Percentiles rank a stretch among this genome's conserved stretches.
phyloP scores from a whole-genome alignment of 345 rosid genomes.

The Arabidopsis suecica region DNA sequence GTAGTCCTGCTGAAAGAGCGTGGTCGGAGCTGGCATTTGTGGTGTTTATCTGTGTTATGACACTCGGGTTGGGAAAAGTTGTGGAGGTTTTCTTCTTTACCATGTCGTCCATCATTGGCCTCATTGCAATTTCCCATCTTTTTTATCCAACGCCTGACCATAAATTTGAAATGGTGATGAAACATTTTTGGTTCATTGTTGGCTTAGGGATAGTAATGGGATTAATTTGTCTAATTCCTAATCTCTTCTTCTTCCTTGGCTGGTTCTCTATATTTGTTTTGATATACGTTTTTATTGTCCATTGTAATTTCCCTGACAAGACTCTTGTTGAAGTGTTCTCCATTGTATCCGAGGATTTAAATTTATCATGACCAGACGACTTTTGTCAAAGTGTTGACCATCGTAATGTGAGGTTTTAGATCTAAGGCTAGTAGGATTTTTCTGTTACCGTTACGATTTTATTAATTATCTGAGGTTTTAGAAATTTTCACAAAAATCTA shows the following conservation, averaged over 20 bases:
- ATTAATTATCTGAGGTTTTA: no score
- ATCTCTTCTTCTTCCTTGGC: constrained; percentile 1
- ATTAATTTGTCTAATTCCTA: neutral
- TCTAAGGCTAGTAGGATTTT: no score
- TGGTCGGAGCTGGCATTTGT: neutral
- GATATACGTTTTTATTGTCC: constrained; percentile 1
- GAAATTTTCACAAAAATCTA: no score
- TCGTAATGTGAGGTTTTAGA: no score
- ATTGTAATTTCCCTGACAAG: constrained; percentile 24
- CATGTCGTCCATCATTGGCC: neutral
- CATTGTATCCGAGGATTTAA: neutral
- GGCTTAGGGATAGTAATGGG: neutral
- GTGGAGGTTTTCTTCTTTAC: constrained; percentile 8
- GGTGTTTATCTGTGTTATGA: constrained; percentile 1
- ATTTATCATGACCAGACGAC: no score
- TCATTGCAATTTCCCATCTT: neutral
- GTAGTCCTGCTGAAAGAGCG: neutral
- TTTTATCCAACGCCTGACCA: neutral
- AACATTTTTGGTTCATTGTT: constrained; percentile 7
- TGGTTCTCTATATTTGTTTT: constrained; percentile 15
- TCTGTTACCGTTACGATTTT: no score
- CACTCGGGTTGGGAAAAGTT: neutral
- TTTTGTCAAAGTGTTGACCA: no score
- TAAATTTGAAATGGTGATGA: neutral
- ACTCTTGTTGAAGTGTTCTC: constrained; percentile 3